Evolutionary conservation across 2,329 filamentous ascomycete species (phyloP).

Genomic region (Trichoderma sp.): DNA sequence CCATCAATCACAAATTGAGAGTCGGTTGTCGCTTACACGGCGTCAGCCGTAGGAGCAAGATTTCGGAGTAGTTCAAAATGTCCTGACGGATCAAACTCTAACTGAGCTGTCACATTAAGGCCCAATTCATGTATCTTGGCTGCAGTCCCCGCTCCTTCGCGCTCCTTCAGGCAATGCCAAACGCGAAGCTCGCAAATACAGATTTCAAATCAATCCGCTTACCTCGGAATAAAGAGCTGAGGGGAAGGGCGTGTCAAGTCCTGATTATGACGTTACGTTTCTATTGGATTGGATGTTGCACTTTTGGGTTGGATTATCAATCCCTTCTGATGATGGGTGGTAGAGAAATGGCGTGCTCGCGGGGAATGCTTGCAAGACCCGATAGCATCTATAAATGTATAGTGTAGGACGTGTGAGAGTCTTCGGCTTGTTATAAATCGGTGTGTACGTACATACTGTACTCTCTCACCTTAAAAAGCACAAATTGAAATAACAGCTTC

Average conservation of each 20-base stretch:
- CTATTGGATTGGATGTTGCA: neutral
- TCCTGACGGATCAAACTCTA: neutral
- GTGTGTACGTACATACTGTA: neutral
- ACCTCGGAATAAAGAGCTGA: neutral
- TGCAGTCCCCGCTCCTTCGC: neutral
- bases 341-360: slow-evolving; percentile 27
- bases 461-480: neutral
- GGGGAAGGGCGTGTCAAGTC: neutral
- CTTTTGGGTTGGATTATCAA: slow-evolving; percentile 27
- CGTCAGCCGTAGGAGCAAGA: neutral
- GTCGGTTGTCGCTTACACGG: neutral
- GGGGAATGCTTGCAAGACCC: slow-evolving; percentile 3
- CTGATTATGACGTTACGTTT: slow-evolving; percentile 4
- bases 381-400: neutral
- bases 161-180: neutral
- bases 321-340: slow-evolving; percentile 20
- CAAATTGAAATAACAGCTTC: neutral
- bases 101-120: neutral
- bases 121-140: neutral
- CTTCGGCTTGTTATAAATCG: neutral
- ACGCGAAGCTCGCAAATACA: neutral
- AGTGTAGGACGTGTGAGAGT: neutral
- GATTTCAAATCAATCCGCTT: slow-evolving; percentile 12
- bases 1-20: neutral
- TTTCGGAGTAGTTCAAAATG: neutral